Evolutionary conservation across 163 green algal genomes (phyloP).

Genomic region (Coccomyxa subellipsoidea): DNA sequence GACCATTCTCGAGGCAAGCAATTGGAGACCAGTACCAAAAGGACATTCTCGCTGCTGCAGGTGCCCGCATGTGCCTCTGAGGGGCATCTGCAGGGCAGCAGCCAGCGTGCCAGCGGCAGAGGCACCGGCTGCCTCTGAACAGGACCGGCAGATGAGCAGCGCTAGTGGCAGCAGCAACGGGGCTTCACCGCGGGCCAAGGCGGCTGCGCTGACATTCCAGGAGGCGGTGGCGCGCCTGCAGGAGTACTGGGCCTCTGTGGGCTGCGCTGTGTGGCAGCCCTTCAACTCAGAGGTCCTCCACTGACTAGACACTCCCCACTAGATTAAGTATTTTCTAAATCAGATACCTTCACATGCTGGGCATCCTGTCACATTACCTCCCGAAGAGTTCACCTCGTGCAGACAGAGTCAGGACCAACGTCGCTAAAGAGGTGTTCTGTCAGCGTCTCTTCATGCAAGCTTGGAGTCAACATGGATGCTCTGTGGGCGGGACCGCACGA

Average conservation of each 20-base stretch:
- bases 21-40: too few species aligned
- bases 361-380: too few species aligned
- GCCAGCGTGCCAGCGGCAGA: not conserved
- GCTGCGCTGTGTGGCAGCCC: slow-evolving; percentile 89
- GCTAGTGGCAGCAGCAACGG: not conserved
- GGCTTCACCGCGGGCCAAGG: not conserved
- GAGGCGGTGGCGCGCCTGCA: slow-evolving; percentile 87
- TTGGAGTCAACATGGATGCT: too few species aligned
- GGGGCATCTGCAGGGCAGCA: not conserved
- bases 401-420: too few species aligned
- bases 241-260: slow-evolving; percentile 83
- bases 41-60: not conserved
- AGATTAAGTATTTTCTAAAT: too few species aligned
- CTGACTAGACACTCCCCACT: too few species aligned
- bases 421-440: too few species aligned
- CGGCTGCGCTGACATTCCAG: slow-evolving; percentile 78
- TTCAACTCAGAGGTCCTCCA: slow-evolving; percentile 90
- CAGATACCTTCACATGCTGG: too few species aligned
- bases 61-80: not conserved
- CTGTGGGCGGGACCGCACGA: too few species aligned
- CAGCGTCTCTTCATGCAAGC: too few species aligned
- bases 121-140: not conserved
- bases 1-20: too few species aligned
- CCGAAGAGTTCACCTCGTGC: too few species aligned
- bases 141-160: not conserved